A percentile compares a stretch with the other conserved stretches of the same genome.
phyloP scores from a whole-genome alignment of 345 rosid genomes.

The Diplotaxis tenuifolia region DNA sequence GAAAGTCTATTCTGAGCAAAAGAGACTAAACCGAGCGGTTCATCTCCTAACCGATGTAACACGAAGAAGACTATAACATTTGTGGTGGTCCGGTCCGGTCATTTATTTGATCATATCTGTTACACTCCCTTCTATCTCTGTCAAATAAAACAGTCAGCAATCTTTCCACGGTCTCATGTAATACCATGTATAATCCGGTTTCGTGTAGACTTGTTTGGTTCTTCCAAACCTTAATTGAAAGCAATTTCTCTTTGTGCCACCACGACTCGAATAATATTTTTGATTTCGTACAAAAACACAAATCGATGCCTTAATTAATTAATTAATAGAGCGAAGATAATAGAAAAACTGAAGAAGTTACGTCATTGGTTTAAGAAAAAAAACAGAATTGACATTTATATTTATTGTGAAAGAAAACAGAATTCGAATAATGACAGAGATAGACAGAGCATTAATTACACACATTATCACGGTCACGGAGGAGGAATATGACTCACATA shows the following conservation, averaged over 20 bases:
- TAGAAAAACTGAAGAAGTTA: background rate
- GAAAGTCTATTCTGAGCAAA: slow-evolving; percentile 48
- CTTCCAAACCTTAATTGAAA: slow-evolving; percentile 26
- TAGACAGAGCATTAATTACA: slow-evolving; percentile 12
- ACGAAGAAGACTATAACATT: background rate
- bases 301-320: too few species aligned
- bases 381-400: background rate
- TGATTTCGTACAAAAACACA: too few species aligned
- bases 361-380: background rate
- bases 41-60: slow-evolving; percentile 36
- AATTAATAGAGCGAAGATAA: background rate
- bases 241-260: too few species aligned
- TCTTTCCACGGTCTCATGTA: slow-evolving; percentile 18
- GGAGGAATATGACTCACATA: slow-evolving; percentile 19
- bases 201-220: slow-evolving; percentile 29
- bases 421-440: background rate
- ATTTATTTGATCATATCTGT: background rate
- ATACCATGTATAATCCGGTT: background rate
- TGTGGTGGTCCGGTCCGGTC: background rate
- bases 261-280: slow-evolving; percentile 19
- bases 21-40: slow-evolving; percentile 29
- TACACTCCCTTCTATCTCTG: background rate
- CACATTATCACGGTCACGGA: slow-evolving; percentile 33
- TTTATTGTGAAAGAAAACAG: background rate
- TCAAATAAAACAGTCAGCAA: slow-evolving; percentile 13